Evolutionary conservation across 78 protist genomes (phyloP).

Genomic region (Dictyostelium brefeldianum): DNA sequence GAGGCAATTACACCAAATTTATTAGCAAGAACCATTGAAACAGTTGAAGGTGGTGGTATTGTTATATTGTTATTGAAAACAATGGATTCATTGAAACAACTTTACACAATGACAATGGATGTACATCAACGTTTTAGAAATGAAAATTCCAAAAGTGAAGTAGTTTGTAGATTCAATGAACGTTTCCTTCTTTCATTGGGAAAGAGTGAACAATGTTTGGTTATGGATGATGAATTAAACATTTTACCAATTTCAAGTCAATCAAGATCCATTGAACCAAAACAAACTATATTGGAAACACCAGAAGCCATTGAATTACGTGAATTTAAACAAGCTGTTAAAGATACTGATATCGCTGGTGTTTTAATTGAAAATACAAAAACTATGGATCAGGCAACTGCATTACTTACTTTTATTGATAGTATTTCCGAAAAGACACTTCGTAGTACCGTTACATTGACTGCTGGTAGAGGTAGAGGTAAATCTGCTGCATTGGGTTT

Average conservation of each 20-base stretch:
- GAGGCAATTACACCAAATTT: slow-evolving; percentile 99
- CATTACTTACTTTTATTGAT: slow-evolving; percentile 92
- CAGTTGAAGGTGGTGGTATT: slow-evolving; percentile 99
- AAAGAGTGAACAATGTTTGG: slow-evolving; percentile 85
- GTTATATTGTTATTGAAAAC: slow-evolving; percentile 93
- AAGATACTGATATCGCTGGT: slow-evolving; percentile 90
- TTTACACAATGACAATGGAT: slow-evolving; percentile 97
- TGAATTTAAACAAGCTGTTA: slow-evolving; percentile 77
- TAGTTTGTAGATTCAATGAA: slow-evolving; percentile 98
- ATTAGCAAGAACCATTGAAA: slow-evolving; percentile 99
- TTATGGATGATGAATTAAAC: slow-evolving; percentile 97
- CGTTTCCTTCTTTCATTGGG: slow-evolving; percentile 98
- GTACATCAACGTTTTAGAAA: slow-evolving; percentile 96
- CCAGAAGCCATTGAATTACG: slow-evolving; percentile 81
- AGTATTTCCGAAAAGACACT: slow-evolving; percentile 96
- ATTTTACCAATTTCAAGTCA: slow-evolving; percentile 95
- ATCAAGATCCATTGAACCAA: slow-evolving; percentile 70
- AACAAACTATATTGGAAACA: slow-evolving; percentile 12
- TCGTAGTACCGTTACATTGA: slow-evolving; percentile 94
- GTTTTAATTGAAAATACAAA: slow-evolving; percentile 58
- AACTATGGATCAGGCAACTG: slow-evolving; percentile 94
- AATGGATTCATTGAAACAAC: slow-evolving; percentile 92
- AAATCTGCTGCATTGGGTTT: slow-evolving; percentile 99
- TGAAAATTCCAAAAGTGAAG: slow-evolving; percentile 84
- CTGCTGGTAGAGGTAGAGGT: slow-evolving; percentile 99